Base-by-base conservation (phyloP, 192 early-diverging fungal genomes). In the Endogone sp. region DNA sequence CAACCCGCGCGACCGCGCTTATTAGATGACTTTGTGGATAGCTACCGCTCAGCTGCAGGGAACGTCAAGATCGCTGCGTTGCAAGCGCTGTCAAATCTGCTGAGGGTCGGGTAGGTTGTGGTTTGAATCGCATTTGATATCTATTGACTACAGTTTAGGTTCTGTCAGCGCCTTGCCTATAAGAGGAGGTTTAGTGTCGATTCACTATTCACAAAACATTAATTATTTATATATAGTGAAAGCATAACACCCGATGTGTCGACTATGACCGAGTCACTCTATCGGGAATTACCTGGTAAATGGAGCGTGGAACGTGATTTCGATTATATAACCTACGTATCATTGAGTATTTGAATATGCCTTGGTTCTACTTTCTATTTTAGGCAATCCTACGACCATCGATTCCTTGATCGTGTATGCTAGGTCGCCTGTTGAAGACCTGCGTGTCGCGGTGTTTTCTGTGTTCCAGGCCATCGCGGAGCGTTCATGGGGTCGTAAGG, bases 91-190 rank as follows among this genome's bases (percentile, higher is more conserved):
- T 77, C 79, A 16, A 70, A 77, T 23, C 56, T 81, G 29, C 16
- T 81, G 30, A 66, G 62, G 49, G 69, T 68, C n/a, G 68, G 57
- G 77, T 79, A 75, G 60, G 60, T 49, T n/a, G n/a, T n/a, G n/a
- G n/a, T n/a, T n/a, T n/a, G n/a, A n/a, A n/a, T n/a, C n/a, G n/a
- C n/a, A n/a, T n/a, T n/a, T n/a, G n/a, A n/a, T n/a, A n/a, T n/a
- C n/a, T n/a, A n/a, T n/a, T n/a, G n/a, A n/a, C n/a, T n/a, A n/a
- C n/a, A n/a, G n/a, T n/a, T n/a, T n/a, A n/a, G n/a, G n/a, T n/a
- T n/a, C n/a, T n/a, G n/a, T n/a, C n/a, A n/a, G n/a, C n/a, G n/a
- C n/a, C n/a, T n/a, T n/a, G n/a, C n/a, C n/a, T n/a, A n/a, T n/a
- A n/a, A n/a, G n/a, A n/a, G n/a, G n/a, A n/a, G n/a, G n/a, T n/a